Evolutionary conservation across 768 basidiomycete genomes (phyloP).

Genomic region (Suillus occidentalis): DNA sequence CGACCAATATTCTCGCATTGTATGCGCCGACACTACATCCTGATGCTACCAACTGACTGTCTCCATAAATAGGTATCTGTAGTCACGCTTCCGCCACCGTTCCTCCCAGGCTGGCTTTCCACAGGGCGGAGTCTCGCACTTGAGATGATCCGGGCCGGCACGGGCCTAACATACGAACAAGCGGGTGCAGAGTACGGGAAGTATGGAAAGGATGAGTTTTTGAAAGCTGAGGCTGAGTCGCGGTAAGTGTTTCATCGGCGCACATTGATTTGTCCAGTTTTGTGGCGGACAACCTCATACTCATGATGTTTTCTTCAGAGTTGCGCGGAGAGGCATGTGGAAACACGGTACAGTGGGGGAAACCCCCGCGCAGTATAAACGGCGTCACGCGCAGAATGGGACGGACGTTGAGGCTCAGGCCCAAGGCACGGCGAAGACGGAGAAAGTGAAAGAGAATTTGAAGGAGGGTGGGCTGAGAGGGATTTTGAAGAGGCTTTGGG

Average conservation of each 20-base stretch:
- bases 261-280: not conserved
- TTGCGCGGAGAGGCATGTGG: constrained; percentile 77
- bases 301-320: constrained; percentile 36
- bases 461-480: not conserved
- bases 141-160: constrained; percentile 81
- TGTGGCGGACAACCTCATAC: not conserved
- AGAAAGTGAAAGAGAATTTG: not conserved
- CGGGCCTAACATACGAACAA: constrained; percentile 74
- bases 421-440: not conserved
- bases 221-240: constrained; percentile 62
- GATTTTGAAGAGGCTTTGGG: constrained; percentile 7
- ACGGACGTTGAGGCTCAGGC: not conserved
- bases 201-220: constrained; percentile 62
- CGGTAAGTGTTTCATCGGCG: constrained; percentile 45
- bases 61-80: constrained; percentile 57
- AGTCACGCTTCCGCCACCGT: constrained; percentile 50
- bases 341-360: constrained; percentile 51
- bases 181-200: constrained; percentile 79
- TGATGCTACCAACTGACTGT: not conserved
- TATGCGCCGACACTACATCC: constrained; percentile 36
- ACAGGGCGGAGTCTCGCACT: constrained; percentile 46
- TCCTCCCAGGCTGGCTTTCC: constrained; percentile 52
- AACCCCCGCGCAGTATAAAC: constrained; percentile 81
- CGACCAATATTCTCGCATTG: constrained; percentile 85
- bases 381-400: constrained; percentile 43